Percentiles rank a stretch among this genome's conserved stretches.
Conservation (phyloP, 768 basidiomycete species). For the Boletus rex-veris region DNA sequence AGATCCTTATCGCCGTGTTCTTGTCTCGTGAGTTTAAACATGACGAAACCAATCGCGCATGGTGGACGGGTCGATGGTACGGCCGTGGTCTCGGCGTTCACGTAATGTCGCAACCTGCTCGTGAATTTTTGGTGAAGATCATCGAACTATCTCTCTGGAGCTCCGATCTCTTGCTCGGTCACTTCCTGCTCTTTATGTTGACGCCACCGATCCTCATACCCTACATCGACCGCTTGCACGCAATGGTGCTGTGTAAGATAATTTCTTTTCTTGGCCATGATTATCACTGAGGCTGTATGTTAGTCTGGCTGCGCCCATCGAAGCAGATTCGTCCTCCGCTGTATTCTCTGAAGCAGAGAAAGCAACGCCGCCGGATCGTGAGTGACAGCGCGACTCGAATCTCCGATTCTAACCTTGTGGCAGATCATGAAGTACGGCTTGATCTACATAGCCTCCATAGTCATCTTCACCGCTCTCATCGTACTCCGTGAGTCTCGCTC, state of each 20-base stretch:
- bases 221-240: conserved; percentile 88
- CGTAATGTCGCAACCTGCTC: conserved; percentile 95
- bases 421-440: conserved; percentile 83
- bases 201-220: conserved; percentile 87
- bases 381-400: conserved; percentile 25
- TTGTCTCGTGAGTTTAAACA: conserved; percentile 98
- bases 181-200: conserved; percentile 86
- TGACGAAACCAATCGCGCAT: conserved; percentile 96
- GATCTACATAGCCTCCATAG: conserved; percentile 66
- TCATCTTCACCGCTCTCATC: conserved; percentile 72
- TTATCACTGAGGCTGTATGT: conserved; percentile 14
- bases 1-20: conserved; percentile 91
- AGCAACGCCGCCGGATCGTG: conserved; percentile 88
- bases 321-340: conserved; percentile 92
- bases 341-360: conserved; percentile 85
- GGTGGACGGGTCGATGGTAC: conserved; percentile 99
- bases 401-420: conserved; percentile 7
- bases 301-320: conserved; percentile 94
- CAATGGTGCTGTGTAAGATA: conserved; percentile 75
- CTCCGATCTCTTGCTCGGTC: conserved; percentile 86
- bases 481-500: conserved; percentile 60
- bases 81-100: conserved; percentile 87
- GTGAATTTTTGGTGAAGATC: conserved; percentile 97
- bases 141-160: conserved; percentile 96
- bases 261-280: conserved; percentile 7